Base-by-base conservation (phyloP, 2,329 filamentous ascomycete genomes). In the Alternaria triticina region DNA sequence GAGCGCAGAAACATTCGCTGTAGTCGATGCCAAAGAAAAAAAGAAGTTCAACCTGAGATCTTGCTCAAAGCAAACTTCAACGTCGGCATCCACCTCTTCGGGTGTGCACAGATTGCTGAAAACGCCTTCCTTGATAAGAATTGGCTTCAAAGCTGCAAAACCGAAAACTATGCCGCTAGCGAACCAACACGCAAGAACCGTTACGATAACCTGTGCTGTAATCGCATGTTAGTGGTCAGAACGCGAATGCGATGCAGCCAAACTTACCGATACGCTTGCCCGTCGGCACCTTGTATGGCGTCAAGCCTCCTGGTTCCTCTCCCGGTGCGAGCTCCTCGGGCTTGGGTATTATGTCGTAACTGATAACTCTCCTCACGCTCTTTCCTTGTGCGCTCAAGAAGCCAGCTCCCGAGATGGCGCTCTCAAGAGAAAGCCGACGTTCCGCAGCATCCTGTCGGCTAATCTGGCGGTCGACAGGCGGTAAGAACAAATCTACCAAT, bases 261-360 rank as follows among this genome's bases (percentile, higher is more conserved):
- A 57, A 66, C 74, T 69, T 69, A 79, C 78, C 74, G 61, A 79
- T 58, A 54, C 78, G 73, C 58, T 72, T 78, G 43, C 64, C 51
- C 11, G 70, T 77, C 5, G 83, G 81, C 22, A 86, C 82, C 62
- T 85, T 82, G 72, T 86, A 86, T 9, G 83, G 82, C 22, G 83
- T 82, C 55, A 84, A 79, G 23, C 81, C 82, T 30, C 81, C 78
- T 49, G 82, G 77, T 23, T 81, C 79, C 40, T 83, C 82, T 23
- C 70, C 69, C n/a, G 66, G 44, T 43, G 67, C 69, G 6, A 76
- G 76, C 33, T 78, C 75, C 5, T 77, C 71, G 4, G 80, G 76
- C 11, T 75, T 75, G 22, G 82, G 81, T 30, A 86, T 74, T 3
- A 82, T 79, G 79, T 86, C 84, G 68, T 85, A 85, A 68, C 81